Base-by-base conservation (phyloP, 176 grass and related monocot genomes). In the Thinopyrum elongatum region DNA sequence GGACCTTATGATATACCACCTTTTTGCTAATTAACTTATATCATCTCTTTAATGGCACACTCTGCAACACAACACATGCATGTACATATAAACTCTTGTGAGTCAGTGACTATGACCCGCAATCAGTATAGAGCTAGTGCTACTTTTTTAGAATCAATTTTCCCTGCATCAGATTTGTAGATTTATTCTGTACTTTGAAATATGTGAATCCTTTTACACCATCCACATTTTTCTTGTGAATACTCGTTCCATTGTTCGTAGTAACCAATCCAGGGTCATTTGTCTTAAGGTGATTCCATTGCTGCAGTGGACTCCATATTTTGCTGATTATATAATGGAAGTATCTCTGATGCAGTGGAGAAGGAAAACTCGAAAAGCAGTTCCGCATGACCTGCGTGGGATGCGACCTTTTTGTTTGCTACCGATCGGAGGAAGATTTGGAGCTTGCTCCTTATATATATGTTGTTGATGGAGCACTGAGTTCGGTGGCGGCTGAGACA, bases 321-420 rank as follows among this genome's bases (percentile, higher is more conserved):
- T 66, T 90, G 6, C 16, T 76, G 42, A 57, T 65, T 41, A 67
- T 83, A 8, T 83, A 57, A 89, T 26, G 34, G 46, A 68, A 66
- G 1, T 85, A 78, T 89, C 44, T 88, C 59, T 85, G 34, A 30
- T 92, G 83, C 83, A 95, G 97, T 80, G 94, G 93, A 61, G 97
- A 95, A 90, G 94, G 94, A 76, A 98, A 94, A 59, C 76, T 92
- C 65, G 97, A 98, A 87, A 98, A 95, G 49, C 94, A 98, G 46
- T 98, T 94, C 60, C 92, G 97, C 73, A 98, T 98, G 97, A 92
- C 75, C 58, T 98, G 97, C 88, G 62, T 83, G 27, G 93, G 97
- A 38, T 98, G 97, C 31, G 90, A 92, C 51, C 88, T 98, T 79
- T 95, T 98, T 70, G 97, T 98, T 76, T 98, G 97, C 88, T 98